These are phyloP conservation scores for Pluteus cervinus DNA, from an alignment of 768 basidiomycete genomes.

Conservation along the genomic window DNA sequence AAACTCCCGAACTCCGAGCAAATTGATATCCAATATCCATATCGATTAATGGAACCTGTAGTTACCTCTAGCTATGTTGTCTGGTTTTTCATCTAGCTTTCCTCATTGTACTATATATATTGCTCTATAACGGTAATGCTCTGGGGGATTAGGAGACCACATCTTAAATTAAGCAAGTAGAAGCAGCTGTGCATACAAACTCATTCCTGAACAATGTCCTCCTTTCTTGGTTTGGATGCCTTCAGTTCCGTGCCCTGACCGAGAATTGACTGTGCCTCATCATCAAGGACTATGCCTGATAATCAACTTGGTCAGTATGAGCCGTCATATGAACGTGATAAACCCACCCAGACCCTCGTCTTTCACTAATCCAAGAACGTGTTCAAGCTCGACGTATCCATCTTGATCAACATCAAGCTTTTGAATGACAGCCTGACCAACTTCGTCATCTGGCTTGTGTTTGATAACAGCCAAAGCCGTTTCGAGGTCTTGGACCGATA, in stretches of 20 bases:
- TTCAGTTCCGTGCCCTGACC: constrained; percentile 82
- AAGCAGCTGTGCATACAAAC: no score
- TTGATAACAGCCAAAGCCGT: constrained; percentile 91
- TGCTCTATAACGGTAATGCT: not conserved
- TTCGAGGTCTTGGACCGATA: constrained; percentile 83
- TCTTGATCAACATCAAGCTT: constrained; percentile 97
- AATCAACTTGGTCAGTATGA: constrained; percentile 5
- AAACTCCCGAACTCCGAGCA: constrained; percentile 22
- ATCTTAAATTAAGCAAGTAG: no score
- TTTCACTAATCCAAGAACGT: constrained; percentile 82
- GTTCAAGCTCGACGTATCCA: constrained; percentile 92
- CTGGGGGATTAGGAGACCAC: constrained; percentile 1
- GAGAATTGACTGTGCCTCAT: constrained; percentile 76
- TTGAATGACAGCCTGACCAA: constrained; percentile 79
- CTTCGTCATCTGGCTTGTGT: constrained; percentile 87
- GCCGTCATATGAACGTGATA: constrained; percentile 6
- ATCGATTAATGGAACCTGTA: not conserved
- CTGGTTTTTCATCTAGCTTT: not conserved
- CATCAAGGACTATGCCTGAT: constrained; percentile 77
- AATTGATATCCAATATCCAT: not conserved
- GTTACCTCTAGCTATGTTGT: not conserved
- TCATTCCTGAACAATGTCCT: constrained; percentile 87
- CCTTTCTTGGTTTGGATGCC: constrained; percentile 81
- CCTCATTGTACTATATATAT: constrained; percentile 7
- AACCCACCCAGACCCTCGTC: constrained; percentile 83